Base-by-base conservation (phyloP, 768 basidiomycete species). In the Hericium rajendrae region DNA sequence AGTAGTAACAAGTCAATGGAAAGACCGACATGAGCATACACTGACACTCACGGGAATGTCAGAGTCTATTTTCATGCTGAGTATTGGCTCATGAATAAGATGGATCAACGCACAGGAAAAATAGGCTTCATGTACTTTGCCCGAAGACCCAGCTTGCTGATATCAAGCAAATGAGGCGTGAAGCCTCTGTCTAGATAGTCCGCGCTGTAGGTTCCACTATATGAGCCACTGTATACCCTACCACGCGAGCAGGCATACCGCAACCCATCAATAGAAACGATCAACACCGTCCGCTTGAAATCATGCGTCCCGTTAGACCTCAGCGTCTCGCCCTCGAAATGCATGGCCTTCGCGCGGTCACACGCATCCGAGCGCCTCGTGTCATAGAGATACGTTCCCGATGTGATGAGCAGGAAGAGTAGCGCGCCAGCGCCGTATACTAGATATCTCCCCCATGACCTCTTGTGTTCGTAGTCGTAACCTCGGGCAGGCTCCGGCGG, bases 101-200 rank as follows among this genome's bases (percentile, higher is more conserved):
- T n/a, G 32, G 50, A 22, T 5, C 53, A 9, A 68, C 84, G 63
- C 59, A 91, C 90, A 5, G 94, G 94, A 62, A 94, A 94, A 6
- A 92, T 69, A n/a, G 94, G 89, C 51, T 77, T 76, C 84, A 95
- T 85, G 4, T 81, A 88, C 69, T 94, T 91, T 2, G 94, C 92
- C 38, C 90, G 78, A n/a, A 94, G 65, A 1, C 93, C 93, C 66
- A 85, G 77, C 71, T 86, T 81, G 66, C 88, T 88, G 58, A 93
- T 85, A 57, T 82, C 81, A 48, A 92, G 73, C 12, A 94, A 71
- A 68, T 94, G 85, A 1, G 92, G 91, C 0, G 92, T 94, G 43
- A 94, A 68, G 0, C 88, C 89, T 51, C 89, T 78, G 67, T 93
- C 89, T 24, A 95, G 76, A 66, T 94, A 94, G 67, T 90, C 89